Conservation (phyloP, 2,329 filamentous ascomycete genomes). For the Venturia pyrina region DNA sequence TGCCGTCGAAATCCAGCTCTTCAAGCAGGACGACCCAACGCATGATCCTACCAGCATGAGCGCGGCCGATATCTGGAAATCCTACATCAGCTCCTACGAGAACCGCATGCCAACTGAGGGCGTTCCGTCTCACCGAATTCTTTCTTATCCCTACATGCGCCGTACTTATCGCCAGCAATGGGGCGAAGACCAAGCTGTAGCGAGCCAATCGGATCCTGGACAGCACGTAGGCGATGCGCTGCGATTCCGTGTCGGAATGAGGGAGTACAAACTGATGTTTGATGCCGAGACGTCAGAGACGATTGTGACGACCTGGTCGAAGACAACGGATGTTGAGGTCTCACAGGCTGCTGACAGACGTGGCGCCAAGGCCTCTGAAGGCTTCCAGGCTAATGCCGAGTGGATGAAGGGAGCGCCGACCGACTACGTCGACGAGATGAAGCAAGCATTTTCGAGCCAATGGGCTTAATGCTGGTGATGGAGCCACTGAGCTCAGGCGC, state of each 20-base stretch:
- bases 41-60: slow-evolving; percentile 65
- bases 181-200: slow-evolving; percentile 19
- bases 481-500: background rate
- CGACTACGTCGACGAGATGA: slow-evolving; percentile 36
- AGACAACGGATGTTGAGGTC: slow-evolving; percentile 22
- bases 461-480: background rate
- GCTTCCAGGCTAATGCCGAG: slow-evolving; percentile 32
- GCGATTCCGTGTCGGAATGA: slow-evolving; percentile 33
- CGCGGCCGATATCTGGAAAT: slow-evolving; percentile 66
- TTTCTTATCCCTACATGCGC: slow-evolving; percentile 16
- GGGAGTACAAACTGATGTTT: slow-evolving; percentile 34
- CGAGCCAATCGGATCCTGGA: slow-evolving; percentile 20
- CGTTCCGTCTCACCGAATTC: slow-evolving; percentile 17
- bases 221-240: slow-evolving; percentile 30
- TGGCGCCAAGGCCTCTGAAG: slow-evolving; percentile 30
- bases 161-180: slow-evolving; percentile 29
- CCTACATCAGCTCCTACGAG: slow-evolving; percentile 88
- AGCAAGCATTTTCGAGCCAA: slow-evolving; percentile 19
- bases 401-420: slow-evolving; percentile 37
- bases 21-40: slow-evolving; percentile 73
- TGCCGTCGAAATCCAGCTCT: slow-evolving; percentile 67
- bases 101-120: slow-evolving; percentile 69
- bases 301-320: slow-evolving; percentile 26
- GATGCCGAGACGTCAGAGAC: slow-evolving; percentile 32
- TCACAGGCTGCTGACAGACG: slow-evolving; percentile 25